Percentiles rank a stretch among this genome's conserved stretches.
Evolutionary conservation across 371 early-diverging fungal genomes (phyloP).

Genomic region (Blyttiomyces sp.): DNA sequence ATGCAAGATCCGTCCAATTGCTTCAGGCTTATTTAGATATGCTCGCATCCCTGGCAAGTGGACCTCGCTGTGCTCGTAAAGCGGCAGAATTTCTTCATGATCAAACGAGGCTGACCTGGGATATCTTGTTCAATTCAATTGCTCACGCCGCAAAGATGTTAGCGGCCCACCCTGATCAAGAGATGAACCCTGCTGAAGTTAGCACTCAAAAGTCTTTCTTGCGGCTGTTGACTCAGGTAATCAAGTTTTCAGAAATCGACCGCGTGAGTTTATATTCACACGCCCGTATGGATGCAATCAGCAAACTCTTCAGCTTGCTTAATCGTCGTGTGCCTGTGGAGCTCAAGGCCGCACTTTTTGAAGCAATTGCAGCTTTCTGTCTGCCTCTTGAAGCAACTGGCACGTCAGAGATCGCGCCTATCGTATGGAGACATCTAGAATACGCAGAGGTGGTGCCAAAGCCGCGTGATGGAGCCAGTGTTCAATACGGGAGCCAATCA

Average conservation of each 20-base stretch:
- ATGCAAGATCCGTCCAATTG: conserved; percentile 46
- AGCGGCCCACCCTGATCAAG: conserved; percentile 20
- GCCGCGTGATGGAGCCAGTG: conserved; percentile 12
- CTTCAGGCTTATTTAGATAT: conserved; percentile 63
- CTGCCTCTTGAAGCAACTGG: conserved; percentile 37
- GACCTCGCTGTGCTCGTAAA: conserved; percentile 53
- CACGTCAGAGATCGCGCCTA: conserved; percentile 49
- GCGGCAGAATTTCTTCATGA: conserved; percentile 45
- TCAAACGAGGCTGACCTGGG: conserved; percentile 34
- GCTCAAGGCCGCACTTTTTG: conserved; percentile 72
- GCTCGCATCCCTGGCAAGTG: conserved; percentile 71
- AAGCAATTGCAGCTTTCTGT: conserved; percentile 71
- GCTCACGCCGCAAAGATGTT: conserved; percentile 26
- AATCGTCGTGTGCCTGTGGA: conserved; percentile 63
- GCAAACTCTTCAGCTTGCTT: conserved; percentile 68
- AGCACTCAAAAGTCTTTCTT: conserved; percentile 62
- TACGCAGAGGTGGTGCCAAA: conserved; percentile 64
- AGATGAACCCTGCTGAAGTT: conserved; percentile 62
- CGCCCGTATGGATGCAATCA: conserved; percentile 55
- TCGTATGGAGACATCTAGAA: conserved; percentile 70
- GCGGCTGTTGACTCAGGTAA: conserved; percentile 60
- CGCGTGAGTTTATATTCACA: conserved; percentile 60
- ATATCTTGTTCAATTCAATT: conserved; percentile 33
- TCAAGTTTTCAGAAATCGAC: conserved; percentile 57
- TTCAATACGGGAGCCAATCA: conserved; percentile 1